These are phyloP conservation scores for Platismatia glauca DNA, from an alignment of 495 filamentous ascomycete genomes.

Conservation along the genomic window DNA sequence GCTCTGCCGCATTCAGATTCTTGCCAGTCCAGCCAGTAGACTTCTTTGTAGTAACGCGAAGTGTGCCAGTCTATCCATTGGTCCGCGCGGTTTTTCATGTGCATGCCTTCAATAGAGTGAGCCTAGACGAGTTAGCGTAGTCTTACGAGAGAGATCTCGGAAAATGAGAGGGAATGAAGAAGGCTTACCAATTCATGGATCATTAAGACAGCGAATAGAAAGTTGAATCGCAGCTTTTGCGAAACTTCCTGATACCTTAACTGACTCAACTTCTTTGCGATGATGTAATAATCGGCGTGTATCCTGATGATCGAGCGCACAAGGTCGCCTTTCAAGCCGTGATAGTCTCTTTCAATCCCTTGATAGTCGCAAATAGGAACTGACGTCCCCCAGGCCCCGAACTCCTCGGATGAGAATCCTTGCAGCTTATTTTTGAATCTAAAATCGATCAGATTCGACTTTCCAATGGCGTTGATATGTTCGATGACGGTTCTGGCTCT, in stretches of 20 bases:
- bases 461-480: conserved; percentile 17
- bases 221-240: conserved; percentile 25
- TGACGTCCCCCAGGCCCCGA: conserved; percentile 13
- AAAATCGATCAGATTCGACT: conserved; percentile 20
- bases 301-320: conserved; percentile 20
- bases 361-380: conserved; percentile 21
- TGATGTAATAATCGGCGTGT: conserved; percentile 21
- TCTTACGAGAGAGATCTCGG: neutral
- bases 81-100: conserved; percentile 16
- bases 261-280: conserved; percentile 22
- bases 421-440: conserved; percentile 16
- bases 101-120: conserved; percentile 22
- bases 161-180: neutral
- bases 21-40: conserved; percentile 20
- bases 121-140: conserved; percentile 5
- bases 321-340: conserved; percentile 10
- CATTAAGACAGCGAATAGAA: conserved; percentile 21
- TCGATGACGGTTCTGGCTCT: conserved; percentile 18
- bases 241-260: conserved; percentile 22
- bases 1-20: conserved; percentile 20
- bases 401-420: neutral
- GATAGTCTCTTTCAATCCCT: conserved; percentile 7
- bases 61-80: conserved; percentile 20
- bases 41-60: conserved; percentile 17
- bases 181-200: conserved; percentile 20